These are phyloP conservation scores for Daldinia eschscholtzii DNA, from an alignment of 2,329 filamentous ascomycete genomes.

Conservation along the genomic window DNA sequence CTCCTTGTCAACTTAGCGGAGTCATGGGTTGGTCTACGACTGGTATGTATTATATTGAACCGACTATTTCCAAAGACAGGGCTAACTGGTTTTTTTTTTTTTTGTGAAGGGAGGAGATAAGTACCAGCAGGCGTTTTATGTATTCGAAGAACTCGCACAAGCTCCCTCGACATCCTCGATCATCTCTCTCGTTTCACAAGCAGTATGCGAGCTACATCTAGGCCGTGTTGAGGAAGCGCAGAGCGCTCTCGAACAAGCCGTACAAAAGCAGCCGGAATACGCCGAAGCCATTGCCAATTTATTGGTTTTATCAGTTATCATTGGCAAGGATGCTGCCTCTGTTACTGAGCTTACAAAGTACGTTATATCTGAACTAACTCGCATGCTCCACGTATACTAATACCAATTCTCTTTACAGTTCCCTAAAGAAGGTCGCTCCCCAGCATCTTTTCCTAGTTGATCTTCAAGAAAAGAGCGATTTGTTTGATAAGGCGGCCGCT, in stretches of 20 bases:
- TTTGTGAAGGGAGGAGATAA: conserved; percentile 83
- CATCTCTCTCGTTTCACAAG: conserved; percentile 84
- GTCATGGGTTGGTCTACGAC: conserved; percentile 90
- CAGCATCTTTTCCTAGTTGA: conserved; percentile 80
- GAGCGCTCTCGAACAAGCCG: conserved; percentile 82
- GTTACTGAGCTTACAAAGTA: conserved; percentile 69
- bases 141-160: conserved; percentile 95
- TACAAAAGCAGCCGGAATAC: conserved; percentile 78
- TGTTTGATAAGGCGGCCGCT: conserved; percentile 86
- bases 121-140: conserved; percentile 97
- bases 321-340: conserved; percentile 74
- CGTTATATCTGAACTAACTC: conserved; percentile 50
- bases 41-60: conserved; percentile 67
- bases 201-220: conserved; percentile 90
- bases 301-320: conserved; percentile 81
- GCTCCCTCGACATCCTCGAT: conserved; percentile 83
- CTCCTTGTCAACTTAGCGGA: conserved; percentile 94
- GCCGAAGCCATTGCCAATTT: conserved; percentile 84
- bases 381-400: conserved; percentile 9
- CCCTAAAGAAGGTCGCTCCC: conserved; percentile 69
- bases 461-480: conserved; percentile 83
- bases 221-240: conserved; percentile 91
- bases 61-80: not conserved
- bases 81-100: conserved; percentile 20
- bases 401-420: conserved; percentile 54